Percentiles rank a stretch among this genome's conserved stretches.
These are phyloP conservation scores for Lepiota venenata DNA, from an alignment of 768 basidiomycete species.

Conservation along the genomic window DNA sequence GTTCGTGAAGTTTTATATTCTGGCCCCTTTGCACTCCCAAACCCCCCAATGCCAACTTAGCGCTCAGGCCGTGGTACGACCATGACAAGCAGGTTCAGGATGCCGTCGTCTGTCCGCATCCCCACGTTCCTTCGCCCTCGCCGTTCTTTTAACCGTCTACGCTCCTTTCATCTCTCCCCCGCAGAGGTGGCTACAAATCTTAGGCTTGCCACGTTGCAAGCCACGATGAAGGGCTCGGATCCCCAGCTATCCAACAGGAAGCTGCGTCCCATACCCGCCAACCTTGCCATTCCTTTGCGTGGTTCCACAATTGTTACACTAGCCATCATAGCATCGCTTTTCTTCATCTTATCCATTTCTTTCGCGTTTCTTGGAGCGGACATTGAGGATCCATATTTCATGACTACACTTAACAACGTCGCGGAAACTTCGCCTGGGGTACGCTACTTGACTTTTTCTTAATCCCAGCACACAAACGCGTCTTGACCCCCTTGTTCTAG, in stretches of 20 bases:
- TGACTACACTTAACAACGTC: conserved; percentile 34
- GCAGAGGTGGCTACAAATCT: conserved; percentile 11
- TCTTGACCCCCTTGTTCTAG: conserved; percentile 21
- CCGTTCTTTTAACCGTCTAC: conserved; percentile 35
- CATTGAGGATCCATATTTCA: conserved; percentile 39
- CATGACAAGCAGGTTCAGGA: conserved; percentile 12
- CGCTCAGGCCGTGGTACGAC: conserved; percentile 3
- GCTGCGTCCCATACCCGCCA: conserved; percentile 13
- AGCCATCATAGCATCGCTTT: conserved; percentile 39
- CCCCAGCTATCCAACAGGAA: conserved; percentile 12
- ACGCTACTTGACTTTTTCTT: conserved; percentile 13
- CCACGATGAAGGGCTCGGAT: conserved; percentile 20
- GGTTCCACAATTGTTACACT: conserved; percentile 30
- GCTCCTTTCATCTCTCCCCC: conserved; percentile 41
- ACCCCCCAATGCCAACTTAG: conserved; percentile 1
- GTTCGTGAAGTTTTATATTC: not conserved
- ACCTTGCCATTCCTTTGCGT: conserved; percentile 24
- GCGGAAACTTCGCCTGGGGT: conserved; percentile 45
- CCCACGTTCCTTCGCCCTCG: conserved; percentile 26
- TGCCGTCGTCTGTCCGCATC: conserved; percentile 25
- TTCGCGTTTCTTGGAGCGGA: conserved; percentile 45
- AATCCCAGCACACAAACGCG: not conserved
- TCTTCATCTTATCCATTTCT: conserved; percentile 46
- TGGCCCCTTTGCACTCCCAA: not conserved
- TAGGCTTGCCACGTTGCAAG: conserved; percentile 17